phyloP scores from a whole-genome alignment of 2,329 filamentous ascomycete species.

The Dissoconium aciculare region DNA sequence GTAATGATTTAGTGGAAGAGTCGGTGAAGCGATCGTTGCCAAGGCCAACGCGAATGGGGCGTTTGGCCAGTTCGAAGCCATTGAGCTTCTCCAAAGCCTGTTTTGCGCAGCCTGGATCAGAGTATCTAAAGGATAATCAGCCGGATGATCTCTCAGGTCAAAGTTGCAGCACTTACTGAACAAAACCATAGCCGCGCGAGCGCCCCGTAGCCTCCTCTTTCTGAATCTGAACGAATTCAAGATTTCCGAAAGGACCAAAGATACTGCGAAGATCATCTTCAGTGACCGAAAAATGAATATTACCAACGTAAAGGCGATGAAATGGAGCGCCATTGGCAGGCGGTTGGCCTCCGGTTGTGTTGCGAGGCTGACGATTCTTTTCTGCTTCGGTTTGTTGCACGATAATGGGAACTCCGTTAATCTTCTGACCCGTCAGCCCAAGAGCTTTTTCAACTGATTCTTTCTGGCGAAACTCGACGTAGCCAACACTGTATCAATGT shows the following conservation, averaged over 20 bases:
- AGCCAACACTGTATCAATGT: slow-evolving; percentile 61
- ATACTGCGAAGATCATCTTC: slow-evolving; percentile 91
- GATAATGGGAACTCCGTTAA: slow-evolving; percentile 96
- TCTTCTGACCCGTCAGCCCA: slow-evolving; percentile 95
- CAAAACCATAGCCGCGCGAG: slow-evolving; percentile 93
- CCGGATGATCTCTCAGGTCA: slow-evolving; percentile 8
- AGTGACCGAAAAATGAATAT: slow-evolving; percentile 98
- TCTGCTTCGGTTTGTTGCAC: slow-evolving; percentile 97
- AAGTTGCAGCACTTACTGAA: slow-evolving; percentile 60
- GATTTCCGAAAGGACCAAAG: slow-evolving; percentile 92
- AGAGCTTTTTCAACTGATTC: slow-evolving; percentile 85
- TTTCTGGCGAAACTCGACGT: slow-evolving; percentile 97
- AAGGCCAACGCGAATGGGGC: slow-evolving; percentile 94
- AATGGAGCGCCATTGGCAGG: slow-evolving; percentile 80
- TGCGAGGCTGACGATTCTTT: slow-evolving; percentile 94
- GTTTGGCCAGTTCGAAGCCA: slow-evolving; percentile 92
- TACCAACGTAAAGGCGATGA: slow-evolving; percentile 95
- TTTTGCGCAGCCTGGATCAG: slow-evolving; percentile 73
- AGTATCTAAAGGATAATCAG: slow-evolving; percentile 20
- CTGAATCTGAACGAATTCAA: slow-evolving; percentile 94
- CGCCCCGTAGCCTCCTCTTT: slow-evolving; percentile 77
- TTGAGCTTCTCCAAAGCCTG: slow-evolving; percentile 98
- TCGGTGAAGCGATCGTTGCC: slow-evolving; percentile 99
- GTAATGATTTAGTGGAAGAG: slow-evolving; percentile 82
- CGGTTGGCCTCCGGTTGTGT: slow-evolving; percentile 50